Evolutionary conservation across 768 basidiomycete genomes (phyloP), one percentile per base, ranked within the genome.

Genomic region (Ramaria rubella): DNA sequence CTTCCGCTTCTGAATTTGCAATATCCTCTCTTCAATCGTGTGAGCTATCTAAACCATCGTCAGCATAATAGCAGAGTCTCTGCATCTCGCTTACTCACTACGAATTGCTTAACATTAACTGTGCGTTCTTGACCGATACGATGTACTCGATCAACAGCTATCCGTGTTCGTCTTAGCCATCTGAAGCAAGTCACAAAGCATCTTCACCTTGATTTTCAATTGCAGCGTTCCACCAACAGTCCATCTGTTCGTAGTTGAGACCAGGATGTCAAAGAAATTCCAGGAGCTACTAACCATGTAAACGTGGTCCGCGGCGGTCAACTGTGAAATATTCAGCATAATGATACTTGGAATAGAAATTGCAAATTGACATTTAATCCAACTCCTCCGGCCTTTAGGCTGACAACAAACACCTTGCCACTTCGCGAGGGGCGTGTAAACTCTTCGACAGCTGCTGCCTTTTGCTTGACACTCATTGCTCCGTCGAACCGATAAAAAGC

Each of bases 151-250:
- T 93, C 90, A 64, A 92, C 87, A 15, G 90, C 90, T 86, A 52
- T 49, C 34, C 21, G 68, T 52, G 66, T n/a, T n/a, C n/a, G n/a
- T n/a, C n/a, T n/a, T n/a, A n/a, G n/a, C n/a, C n/a, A 49, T 23
- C 44, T 24, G 26, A 21, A 49, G 34, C 5, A 0, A 26, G 8
- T n/a, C 45, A 52, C 54, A 1, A 61, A 82, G n/a, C n/a, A n/a
- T n/a, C n/a, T n/a, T n/a, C n/a, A n/a, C 86, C 87, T 79, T 92
- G 90, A 51, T 83, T 83, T 66, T 92, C 90, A 4, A 78, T 82
- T 0, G 89, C 88, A 4, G 86, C 81, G 66, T 91, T 92, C 90
- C 90, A 92, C 90, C 90, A 91, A 62, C 88, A 92, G 64, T 91
- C 90, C 89, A 92, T 92, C 89, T 91, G 56, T 9, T 42, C 45